A percentile compares a stretch with the other conserved stretches of the same genome.
phyloP scores from a whole-genome alignment of 345 rosid genomes.

The Citrus trifoliata region DNA sequence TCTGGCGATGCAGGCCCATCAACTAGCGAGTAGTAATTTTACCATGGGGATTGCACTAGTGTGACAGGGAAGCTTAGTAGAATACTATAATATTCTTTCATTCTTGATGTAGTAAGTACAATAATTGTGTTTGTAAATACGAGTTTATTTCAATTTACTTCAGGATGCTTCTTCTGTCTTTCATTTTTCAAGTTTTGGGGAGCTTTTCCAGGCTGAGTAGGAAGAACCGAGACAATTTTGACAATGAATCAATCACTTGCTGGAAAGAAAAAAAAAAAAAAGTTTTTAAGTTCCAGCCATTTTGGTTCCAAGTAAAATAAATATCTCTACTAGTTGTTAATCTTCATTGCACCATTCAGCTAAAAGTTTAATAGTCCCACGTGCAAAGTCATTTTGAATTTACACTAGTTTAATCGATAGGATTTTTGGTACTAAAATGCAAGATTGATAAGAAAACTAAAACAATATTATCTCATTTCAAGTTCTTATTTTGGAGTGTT shows the following conservation, averaged over 20 bases:
- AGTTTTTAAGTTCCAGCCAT: background rate
- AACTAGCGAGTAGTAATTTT: slow-evolving; percentile 35
- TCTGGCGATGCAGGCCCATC: slow-evolving; percentile 42
- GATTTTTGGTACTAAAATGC: too few species aligned
- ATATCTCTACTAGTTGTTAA: background rate
- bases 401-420: background rate
- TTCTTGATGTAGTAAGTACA: slow-evolving; percentile 24
- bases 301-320: background rate
- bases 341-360: background rate
- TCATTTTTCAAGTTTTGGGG: background rate
- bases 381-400: background rate
- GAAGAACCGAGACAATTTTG: slow-evolving; percentile 8
- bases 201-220: slow-evolving; percentile 10
- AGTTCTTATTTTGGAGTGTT: too few species aligned
- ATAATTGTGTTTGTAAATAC: slow-evolving; percentile 37
- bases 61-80: background rate
- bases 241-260: background rate
- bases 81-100: slow-evolving; percentile 46
- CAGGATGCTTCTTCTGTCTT: background rate
- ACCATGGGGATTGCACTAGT: background rate
- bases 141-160: slow-evolving; percentile 7
- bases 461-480: too few species aligned
- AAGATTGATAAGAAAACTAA: too few species aligned
- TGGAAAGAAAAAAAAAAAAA: background rate
- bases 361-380: background rate